Evolutionary conservation across 140 eudicot species (phyloP).

Genomic region (Ambrosia hybrid): DNA sequence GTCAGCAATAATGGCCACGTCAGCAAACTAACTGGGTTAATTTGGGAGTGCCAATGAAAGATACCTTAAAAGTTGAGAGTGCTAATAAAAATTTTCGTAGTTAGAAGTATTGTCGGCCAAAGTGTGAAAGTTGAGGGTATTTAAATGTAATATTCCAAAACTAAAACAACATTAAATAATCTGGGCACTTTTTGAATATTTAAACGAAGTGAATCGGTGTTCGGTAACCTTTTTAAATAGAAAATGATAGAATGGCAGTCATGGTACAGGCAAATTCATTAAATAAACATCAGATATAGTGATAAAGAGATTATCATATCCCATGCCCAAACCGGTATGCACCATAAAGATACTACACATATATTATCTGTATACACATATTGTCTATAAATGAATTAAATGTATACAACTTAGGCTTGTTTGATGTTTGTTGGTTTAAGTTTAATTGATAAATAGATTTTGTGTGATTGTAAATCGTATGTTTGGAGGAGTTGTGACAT

Average conservation of each 20-base stretch:
- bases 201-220: neutral
- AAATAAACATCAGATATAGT: neutral
- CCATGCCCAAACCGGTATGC: neutral
- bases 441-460: neutral
- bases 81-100: too few species aligned
- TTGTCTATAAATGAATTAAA: neutral
- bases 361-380: too few species aligned
- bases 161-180: neutral
- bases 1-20: too few species aligned
- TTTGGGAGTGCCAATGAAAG: too few species aligned
- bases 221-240: neutral
- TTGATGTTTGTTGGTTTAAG: neutral
- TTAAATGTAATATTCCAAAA: too few species aligned
- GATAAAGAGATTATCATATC: neutral
- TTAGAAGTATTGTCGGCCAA: too few species aligned
- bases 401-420: neutral
- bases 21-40: too few species aligned
- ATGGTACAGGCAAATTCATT: neutral
- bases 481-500: too few species aligned
- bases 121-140: too few species aligned
- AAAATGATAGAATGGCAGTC: conserved; percentile 10
- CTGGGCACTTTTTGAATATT: neutral
- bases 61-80: too few species aligned
- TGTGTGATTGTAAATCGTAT: neutral
- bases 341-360: neutral